Evolutionary conservation across 1,284 basidiomycete species (phyloP), one percentile per base, ranked within the genome.

Genomic region (Peniophora sp.): DNA sequence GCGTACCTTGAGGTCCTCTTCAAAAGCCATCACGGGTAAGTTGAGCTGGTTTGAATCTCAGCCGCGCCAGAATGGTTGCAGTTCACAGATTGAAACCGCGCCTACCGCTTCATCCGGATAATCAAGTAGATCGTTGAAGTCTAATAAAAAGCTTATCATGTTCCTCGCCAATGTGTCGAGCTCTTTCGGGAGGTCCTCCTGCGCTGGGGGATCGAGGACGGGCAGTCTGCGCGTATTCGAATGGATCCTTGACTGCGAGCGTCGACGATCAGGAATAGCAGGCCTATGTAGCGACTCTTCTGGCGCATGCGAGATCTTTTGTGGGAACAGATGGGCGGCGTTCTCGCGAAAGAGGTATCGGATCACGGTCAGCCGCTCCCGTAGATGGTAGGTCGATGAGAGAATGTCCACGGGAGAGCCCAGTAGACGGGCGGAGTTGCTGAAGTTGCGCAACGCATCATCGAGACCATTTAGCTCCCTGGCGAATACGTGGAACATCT

Each of bases 51-150:
- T n/a, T n/a, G n/a, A n/a, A n/a, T n/a, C n/a, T n/a, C n/a, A n/a
- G n/a, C n/a, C n/a, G n/a, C n/a, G n/a, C n/a, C n/a, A n/a, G n/a
- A n/a, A n/a, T n/a, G n/a, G n/a, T n/a, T n/a, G n/a, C n/a, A n/a
- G n/a, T n/a, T n/a, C n/a, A n/a, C n/a, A 58, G 48, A 86, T 82
- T 2, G 81, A 83, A 1, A 32, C 6, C 6, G 76, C 70, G 60
- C 86, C 85, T 32, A 87, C 78, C 5, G 76, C 80, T 56, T 87
- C 83, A 50, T 87, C 83, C 39, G 76, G 81, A 55, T 85, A 85
- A 61, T 85, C 84, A 1, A 83, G 84, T 56, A 87, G 86, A 58
- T 87, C 83, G 54, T 86, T 85, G 51, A 87, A 63, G 55, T 79
- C 81, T 48, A 80, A 73, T 48, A 84, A 61, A 57, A 87, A 87